Evolutionary conservation across 805 yeast species (phyloP).

Genomic region (Candida caryicola): DNA sequence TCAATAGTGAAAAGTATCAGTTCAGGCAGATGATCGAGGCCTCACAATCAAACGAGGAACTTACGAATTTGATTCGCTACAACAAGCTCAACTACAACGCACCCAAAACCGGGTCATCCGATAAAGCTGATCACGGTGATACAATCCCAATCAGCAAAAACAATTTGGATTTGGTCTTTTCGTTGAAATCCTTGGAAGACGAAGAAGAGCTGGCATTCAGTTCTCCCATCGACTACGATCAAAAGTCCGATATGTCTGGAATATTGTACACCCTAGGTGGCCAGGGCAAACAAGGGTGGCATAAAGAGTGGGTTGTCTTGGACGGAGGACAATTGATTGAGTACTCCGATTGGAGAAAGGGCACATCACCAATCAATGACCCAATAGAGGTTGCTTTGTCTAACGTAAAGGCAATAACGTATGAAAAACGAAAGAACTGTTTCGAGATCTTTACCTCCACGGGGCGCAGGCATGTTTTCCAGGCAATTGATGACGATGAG

Average conservation of each 20-base stretch:
- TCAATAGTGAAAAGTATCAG: conserved; percentile 41
- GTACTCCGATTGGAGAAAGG: conserved; percentile 77
- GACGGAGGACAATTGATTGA: conserved; percentile 67
- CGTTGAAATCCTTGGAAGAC: conserved; percentile 7
- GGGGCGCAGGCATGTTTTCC: conserved; percentile 66
- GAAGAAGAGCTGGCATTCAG: conserved; percentile 1
- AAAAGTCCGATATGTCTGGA: conserved; percentile 40
- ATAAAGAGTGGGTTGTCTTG: conserved; percentile 81
- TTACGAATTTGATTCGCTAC: conserved; percentile 29
- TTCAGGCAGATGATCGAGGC: conserved; percentile 42
- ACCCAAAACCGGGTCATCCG: not conserved
- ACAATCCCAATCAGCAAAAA: conserved; percentile 20
- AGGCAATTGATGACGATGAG: conserved; percentile 68
- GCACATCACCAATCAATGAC: conserved; percentile 54
- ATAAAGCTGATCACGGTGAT: conserved; percentile 8
- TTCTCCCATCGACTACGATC: conserved; percentile 8
- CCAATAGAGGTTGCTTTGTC: conserved; percentile 74
- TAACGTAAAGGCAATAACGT: conserved; percentile 48
- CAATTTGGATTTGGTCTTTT: conserved; percentile 30
- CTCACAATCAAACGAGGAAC: conserved; percentile 37
- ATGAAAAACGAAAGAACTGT: conserved; percentile 54
- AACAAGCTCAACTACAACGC: conserved; percentile 21
- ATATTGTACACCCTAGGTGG: conserved; percentile 58
- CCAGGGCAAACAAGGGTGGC: conserved; percentile 72
- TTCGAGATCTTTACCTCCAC: conserved; percentile 73